Evolutionary conservation across 441 rosid species (phyloP), one percentile per base, ranked within the genome.

Genomic region (Erodium moschatum): DNA sequence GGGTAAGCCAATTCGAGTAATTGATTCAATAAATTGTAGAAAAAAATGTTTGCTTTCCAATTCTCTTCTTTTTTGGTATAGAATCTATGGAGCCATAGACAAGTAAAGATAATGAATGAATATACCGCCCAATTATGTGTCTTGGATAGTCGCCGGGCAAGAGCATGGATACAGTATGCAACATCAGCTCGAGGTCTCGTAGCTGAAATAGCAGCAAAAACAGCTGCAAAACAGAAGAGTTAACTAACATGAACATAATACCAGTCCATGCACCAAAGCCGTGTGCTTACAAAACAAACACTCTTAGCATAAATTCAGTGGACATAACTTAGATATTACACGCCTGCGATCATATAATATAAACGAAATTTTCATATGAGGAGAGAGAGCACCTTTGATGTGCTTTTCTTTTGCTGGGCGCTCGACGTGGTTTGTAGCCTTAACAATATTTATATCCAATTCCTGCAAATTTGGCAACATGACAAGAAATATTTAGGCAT

Each of bases 131-230:
- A 94, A 71, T 94, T 94, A 79, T 86, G 96, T 0, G 98, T 94
- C 85, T 78, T 91, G 0, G 97, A 73, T 69, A 94, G 80, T 66
- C 98, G 81, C 67, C 93, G 82, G 0, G 97, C 91, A 31, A 94
- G 88, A 70, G 86, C 93, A 73, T 91, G 96, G 75, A 94, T 94
- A 76, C 97, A 89, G 70, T 94, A 94, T 1, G 98, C 98, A 66
- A 94, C 98, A 87, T 94, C 97, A 52, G 98, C 98, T 5, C 97
- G 90, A 72, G 98, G 97, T 72, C 95, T 87, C 13, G 97, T 87
- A 61, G 96, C 97, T n/a, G 98, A 91, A 80, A 89, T 83, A 66
- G 96, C 88, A 29, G 88, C 80, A 70, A 94, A 94, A 75, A 94
- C 81, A 70, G 93, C 98, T 94, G 90, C 87, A 84, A 65, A 74